Evolutionary conservation across 495 filamentous ascomycete genomes (phyloP).

Genomic region (Amorphotheca resinae): DNA sequence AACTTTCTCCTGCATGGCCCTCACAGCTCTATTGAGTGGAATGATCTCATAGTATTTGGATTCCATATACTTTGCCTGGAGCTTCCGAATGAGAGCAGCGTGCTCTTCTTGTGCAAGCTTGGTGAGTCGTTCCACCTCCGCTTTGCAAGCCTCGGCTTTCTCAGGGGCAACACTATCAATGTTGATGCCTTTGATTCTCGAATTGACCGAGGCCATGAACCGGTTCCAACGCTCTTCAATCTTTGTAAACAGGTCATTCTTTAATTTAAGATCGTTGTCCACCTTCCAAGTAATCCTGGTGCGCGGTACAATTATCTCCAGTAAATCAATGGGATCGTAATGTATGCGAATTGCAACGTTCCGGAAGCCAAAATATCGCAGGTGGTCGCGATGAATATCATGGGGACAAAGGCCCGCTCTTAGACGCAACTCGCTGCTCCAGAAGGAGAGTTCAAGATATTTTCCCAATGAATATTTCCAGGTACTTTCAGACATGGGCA

Average conservation of each 20-base stretch:
- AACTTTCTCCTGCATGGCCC: conserved; percentile 84
- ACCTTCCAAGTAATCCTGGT: conserved; percentile 93
- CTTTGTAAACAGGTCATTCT: conserved; percentile 78
- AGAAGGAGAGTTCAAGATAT: conserved; percentile 92
- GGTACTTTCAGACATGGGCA: conserved; percentile 86
- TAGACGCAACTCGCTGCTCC: conserved; percentile 73
- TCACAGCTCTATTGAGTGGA: conserved; percentile 75
- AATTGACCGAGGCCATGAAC: conserved; percentile 78
- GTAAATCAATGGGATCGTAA: conserved; percentile 79
- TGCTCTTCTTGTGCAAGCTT: conserved; percentile 76
- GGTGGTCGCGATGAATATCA: conserved; percentile 81
- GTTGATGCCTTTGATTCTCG: conserved; percentile 74
- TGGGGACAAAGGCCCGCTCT: conserved; percentile 80
- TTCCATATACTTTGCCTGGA: conserved; percentile 82
- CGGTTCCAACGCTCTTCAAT: conserved; percentile 67
- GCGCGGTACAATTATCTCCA: conserved; percentile 92
- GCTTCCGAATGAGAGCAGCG: conserved; percentile 49
- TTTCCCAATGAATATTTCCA: conserved; percentile 99
- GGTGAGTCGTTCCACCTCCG: conserved; percentile 62
- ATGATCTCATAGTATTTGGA: conserved; percentile 96
- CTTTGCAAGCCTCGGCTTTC: conserved; percentile 65
- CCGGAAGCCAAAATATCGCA: conserved; percentile 83
- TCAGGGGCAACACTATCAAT: conserved; percentile 82
- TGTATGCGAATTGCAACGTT: conserved; percentile 79
- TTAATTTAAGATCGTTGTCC: conserved; percentile 77